Percentiles rank a stretch among this genome's conserved stretches.
Evolutionary conservation across 305 asterid species (phyloP).

Genomic region (Solanum hybrid): DNA sequence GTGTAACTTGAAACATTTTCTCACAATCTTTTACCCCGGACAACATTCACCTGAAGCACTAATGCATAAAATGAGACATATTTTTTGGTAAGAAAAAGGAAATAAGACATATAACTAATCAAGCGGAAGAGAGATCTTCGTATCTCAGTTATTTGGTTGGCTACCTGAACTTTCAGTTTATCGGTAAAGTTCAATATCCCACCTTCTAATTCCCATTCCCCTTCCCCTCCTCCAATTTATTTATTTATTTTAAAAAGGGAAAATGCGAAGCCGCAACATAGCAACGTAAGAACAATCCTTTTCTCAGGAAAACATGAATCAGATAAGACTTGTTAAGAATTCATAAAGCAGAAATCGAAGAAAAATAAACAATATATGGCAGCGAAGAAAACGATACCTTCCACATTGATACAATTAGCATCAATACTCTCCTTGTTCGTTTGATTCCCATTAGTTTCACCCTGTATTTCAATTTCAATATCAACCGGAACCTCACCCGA

Average conservation of each 20-base stretch:
- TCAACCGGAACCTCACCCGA: slow-evolving; percentile 24
- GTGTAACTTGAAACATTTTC: neutral
- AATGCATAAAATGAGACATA: neutral
- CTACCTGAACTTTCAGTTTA: neutral
- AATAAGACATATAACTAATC: neutral
- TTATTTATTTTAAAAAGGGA: neutral
- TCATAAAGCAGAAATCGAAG: neutral
- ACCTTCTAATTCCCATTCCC: neutral
- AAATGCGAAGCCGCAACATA: neutral
- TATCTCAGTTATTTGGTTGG: neutral
- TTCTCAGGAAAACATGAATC: neutral
- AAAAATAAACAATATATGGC: neutral
- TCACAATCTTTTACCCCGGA: neutral
- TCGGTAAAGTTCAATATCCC: neutral
- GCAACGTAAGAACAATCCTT: neutral
- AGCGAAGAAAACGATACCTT: slow-evolving; percentile 2
- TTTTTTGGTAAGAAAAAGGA: neutral
- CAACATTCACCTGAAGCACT: neutral
- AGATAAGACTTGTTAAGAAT: neutral
- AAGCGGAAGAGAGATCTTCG: neutral
- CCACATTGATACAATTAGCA: slow-evolving; percentile 10
- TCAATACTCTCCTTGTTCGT: neutral
- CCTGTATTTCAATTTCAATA: slow-evolving; percentile 30
- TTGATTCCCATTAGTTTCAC: slow-evolving; percentile 4
- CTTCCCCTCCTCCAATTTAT: neutral